Conservation (phyloP, 495 filamentous ascomycete species). For the Hypoxylon perforatum region DNA sequence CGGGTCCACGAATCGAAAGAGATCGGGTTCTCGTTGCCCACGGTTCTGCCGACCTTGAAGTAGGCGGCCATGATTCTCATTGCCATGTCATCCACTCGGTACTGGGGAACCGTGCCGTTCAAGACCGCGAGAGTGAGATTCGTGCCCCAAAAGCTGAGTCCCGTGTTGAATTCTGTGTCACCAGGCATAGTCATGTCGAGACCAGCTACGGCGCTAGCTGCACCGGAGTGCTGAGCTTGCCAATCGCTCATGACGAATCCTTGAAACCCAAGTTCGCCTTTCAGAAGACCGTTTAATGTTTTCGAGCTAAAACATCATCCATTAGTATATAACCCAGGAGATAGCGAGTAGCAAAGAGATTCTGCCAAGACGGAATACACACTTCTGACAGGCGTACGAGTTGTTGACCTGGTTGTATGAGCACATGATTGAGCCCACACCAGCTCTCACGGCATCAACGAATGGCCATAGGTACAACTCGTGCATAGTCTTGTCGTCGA, state of each 20-base stretch:
- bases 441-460: constrained; percentile 59
- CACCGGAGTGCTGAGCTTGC: constrained; percentile 88
- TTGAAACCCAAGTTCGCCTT: constrained; percentile 93
- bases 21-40: constrained; percentile 67
- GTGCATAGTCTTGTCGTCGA: constrained; percentile 95
- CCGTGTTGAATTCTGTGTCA: constrained; percentile 78
- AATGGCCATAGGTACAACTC: constrained; percentile 87
- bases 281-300: constrained; percentile 82
- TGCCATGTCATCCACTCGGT: constrained; percentile 93
- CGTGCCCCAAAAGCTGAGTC: constrained; percentile 81
- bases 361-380: constrained; percentile 11
- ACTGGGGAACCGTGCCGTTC: constrained; percentile 91
- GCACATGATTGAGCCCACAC: constrained; percentile 91
- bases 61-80: constrained; percentile 92
- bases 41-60: constrained; percentile 85
- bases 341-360: too few relatives aligned
- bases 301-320: constrained; percentile 67
- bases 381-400: constrained; percentile 83
- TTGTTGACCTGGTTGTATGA: constrained; percentile 94
- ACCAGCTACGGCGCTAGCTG: constrained; percentile 80
- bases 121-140: constrained; percentile 86
- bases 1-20: constrained; percentile 91
- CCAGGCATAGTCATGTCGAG: constrained; percentile 97
- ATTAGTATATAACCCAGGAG: constrained; percentile 71
- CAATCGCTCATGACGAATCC: constrained; percentile 94